phyloP scores from a whole-genome alignment of 1,139 yeast genomes.

The Lodderomyces elongisporus region DNA sequence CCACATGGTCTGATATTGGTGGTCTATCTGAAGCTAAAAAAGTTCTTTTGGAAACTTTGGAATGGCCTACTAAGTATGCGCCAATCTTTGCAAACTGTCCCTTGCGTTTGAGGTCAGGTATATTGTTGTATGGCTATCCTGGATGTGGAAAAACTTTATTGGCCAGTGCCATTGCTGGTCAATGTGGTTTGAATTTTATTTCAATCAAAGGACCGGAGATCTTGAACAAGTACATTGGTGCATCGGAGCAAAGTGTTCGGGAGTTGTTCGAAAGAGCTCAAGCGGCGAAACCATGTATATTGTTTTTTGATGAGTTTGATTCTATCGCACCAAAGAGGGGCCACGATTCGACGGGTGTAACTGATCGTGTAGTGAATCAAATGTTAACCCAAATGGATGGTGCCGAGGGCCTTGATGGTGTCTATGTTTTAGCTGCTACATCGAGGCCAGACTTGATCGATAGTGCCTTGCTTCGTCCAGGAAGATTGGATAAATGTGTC shows the following conservation, averaged over 20 bases:
- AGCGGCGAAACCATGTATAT: conserved; percentile 88
- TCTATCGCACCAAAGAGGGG: conserved; percentile 98
- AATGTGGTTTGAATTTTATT: conserved; percentile 90
- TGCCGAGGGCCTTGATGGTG: conserved; percentile 97
- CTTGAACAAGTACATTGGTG: conserved; percentile 93
- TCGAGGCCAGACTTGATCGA: conserved; percentile 93
- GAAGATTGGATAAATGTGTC: conserved; percentile 88
- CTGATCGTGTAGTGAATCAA: conserved; percentile 96
- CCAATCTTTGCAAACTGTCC: conserved; percentile 91
- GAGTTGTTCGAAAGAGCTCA: conserved; percentile 92
- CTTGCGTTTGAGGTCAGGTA: conserved; percentile 80
- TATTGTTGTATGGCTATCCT: conserved; percentile 88
- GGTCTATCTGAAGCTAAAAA: conserved; percentile 76
- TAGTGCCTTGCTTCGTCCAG: conserved; percentile 91
- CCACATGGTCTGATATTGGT: conserved; percentile 85
- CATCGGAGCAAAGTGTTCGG: conserved; percentile 91
- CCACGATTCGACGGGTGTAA: conserved; percentile 96
- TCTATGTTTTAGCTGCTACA: conserved; percentile 93
- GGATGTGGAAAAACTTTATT: conserved; percentile 95
- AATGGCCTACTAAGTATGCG: conserved; percentile 96
- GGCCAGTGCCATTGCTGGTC: conserved; percentile 92
- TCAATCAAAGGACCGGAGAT: conserved; percentile 96
- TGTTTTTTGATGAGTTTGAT: conserved; percentile 94
- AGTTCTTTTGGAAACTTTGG: conserved; percentile 77
- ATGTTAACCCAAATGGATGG: conserved; percentile 99